Conservation (phyloP, 106 monocot species). For the Vanilla planifolia region DNA sequence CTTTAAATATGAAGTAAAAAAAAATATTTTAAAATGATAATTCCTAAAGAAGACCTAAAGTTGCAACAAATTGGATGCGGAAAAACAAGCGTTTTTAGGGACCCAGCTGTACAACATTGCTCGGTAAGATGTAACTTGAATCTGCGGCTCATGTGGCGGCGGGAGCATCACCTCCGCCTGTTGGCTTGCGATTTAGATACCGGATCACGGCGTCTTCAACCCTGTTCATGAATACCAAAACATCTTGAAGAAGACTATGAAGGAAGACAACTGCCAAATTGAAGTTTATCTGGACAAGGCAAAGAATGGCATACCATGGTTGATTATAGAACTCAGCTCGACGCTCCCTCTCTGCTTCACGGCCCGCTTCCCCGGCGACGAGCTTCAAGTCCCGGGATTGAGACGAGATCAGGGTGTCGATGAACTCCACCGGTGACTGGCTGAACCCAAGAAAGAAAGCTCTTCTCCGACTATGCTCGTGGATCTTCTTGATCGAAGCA, state of each 20-base stretch:
- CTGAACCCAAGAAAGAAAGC: conserved; percentile 98
- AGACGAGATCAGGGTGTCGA: conserved; percentile 84
- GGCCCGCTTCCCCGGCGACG: conserved; percentile 75
- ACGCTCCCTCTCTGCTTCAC: conserved; percentile 80
- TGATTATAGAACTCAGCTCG: conserved; percentile 93
- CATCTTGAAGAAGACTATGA: too few relatives aligned
- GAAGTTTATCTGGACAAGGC: too few relatives aligned
- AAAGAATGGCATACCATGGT: conserved; percentile 56
- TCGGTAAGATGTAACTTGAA: too few relatives aligned
- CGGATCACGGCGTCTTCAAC: conserved; percentile 99
- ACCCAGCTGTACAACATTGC: too few relatives aligned
- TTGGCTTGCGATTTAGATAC: conserved; percentile 90
- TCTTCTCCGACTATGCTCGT: conserved; percentile 87
- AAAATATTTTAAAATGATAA: too few relatives aligned
- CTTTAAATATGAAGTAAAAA: too few relatives aligned
- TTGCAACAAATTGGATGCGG: too few relatives aligned
- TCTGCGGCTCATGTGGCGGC: conserved; percentile 64
- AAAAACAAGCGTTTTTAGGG: too few relatives aligned
- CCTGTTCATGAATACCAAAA: conserved; percentile 52
- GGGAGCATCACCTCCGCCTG: conserved; percentile 66
- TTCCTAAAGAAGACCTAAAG: too few relatives aligned
- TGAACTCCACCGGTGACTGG: conserved; percentile 95
- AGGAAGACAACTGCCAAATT: neutral
- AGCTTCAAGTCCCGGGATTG: conserved; percentile 87
- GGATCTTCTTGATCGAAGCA: conserved; percentile 96